These are phyloP conservation scores for Spatholobus suberectus DNA, from an alignment of 306 rosid species.

Conservation along the genomic window DNA sequence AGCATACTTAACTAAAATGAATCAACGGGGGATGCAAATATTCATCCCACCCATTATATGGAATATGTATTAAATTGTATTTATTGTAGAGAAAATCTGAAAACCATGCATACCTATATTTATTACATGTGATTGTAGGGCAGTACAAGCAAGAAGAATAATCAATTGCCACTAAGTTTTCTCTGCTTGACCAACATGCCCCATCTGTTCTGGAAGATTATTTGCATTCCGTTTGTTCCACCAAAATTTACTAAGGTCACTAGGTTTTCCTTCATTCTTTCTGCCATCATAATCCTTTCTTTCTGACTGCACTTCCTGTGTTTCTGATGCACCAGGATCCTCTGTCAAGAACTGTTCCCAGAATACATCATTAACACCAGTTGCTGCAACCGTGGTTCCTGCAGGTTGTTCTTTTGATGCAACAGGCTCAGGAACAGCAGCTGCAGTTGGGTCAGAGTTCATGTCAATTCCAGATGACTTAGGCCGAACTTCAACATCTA, in stretches of 20 bases:
- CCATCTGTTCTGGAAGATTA: slow-evolving; percentile 79
- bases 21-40: slow-evolving; percentile 2
- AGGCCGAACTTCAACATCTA: slow-evolving; percentile 55
- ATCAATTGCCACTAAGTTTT: slow-evolving; percentile 62
- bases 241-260: slow-evolving; percentile 63
- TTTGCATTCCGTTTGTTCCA: slow-evolving; percentile 68
- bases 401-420: slow-evolving; percentile 57
- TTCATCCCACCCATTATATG: slow-evolving; percentile 28
- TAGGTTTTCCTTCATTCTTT: slow-evolving; percentile 63
- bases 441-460: slow-evolving; percentile 73
- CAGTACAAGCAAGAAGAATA: slow-evolving; percentile 52
- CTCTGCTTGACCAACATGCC: slow-evolving; percentile 77
- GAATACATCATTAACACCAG: slow-evolving; percentile 86
- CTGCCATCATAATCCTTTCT: slow-evolving; percentile 60
- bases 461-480: slow-evolving; percentile 84
- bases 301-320: slow-evolving; percentile 78
- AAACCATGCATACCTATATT: slow-evolving; percentile 55
- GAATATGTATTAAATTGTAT: slow-evolving; percentile 41
- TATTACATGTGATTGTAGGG: slow-evolving; percentile 52
- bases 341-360: slow-evolving; percentile 99
- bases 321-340: slow-evolving; percentile 84
- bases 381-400: slow-evolving; percentile 43
- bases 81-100: slow-evolving; percentile 35
- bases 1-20: slow-evolving; percentile 1
- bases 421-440: slow-evolving; percentile 49